These are phyloP conservation scores for Skeletonema potamos DNA, from an alignment of 108 stramenopile species.

Conservation along the genomic window DNA sequence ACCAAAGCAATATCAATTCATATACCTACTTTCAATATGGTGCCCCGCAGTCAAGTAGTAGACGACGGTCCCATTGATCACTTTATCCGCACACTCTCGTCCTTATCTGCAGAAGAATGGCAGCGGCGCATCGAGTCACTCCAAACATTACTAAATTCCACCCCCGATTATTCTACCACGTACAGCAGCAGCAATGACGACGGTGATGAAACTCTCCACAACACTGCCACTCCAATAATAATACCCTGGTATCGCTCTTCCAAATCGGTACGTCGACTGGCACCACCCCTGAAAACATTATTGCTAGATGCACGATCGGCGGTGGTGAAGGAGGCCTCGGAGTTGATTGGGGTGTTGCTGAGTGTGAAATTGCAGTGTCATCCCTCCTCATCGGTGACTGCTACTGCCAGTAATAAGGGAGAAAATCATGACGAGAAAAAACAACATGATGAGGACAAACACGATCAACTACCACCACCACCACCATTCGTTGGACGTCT, in stretches of 20 bases:
- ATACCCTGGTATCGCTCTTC: conserved; percentile 71
- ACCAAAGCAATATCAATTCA: too few species aligned
- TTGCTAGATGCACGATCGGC: conserved; percentile 74
- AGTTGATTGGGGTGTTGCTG: conserved; percentile 44
- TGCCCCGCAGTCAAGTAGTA: conserved; percentile 13
- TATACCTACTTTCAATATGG: too few species aligned
- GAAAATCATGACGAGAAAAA: conserved; percentile 9
- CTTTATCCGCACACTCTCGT: conserved; percentile 51
- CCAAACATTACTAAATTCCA: conserved; percentile 43
- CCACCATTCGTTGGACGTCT: conserved; percentile 44
- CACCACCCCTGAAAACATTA: conserved; percentile 49
- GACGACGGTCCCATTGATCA: conserved; percentile 62
- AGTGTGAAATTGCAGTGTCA: conserved; percentile 42
- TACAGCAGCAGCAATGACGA: conserved; percentile 5
- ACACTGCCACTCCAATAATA: not conserved
- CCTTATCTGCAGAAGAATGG: conserved; percentile 69
- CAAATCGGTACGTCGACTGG: conserved; percentile 64
- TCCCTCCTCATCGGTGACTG: conserved; percentile 1
- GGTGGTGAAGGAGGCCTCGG: conserved; percentile 77
- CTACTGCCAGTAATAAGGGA: conserved; percentile 1
- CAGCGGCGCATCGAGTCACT: conserved; percentile 63
- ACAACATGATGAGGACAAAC: not conserved
- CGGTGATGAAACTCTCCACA: not conserved
- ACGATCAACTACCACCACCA: conserved; percentile 11
- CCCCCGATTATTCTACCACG: conserved; percentile 54